Base-by-base conservation (phyloP, 192 early-diverging fungal genomes). In the Coemansia nantahalensis region DNA sequence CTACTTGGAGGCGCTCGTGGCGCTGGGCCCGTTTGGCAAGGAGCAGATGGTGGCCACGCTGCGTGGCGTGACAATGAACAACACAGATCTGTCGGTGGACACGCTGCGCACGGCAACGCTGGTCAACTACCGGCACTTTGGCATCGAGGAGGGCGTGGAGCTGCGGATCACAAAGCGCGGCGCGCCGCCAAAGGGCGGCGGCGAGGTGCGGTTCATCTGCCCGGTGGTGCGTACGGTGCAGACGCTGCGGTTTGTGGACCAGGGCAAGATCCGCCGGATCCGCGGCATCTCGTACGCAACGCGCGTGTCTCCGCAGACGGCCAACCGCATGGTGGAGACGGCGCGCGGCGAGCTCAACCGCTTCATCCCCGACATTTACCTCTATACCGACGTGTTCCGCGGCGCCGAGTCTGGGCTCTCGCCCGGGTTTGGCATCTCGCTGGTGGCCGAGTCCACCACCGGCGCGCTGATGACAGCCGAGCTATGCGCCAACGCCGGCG, bases 331-430 rank as follows among this genome's bases (percentile, higher is more conserved):
- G 48, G 88, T 91, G 4, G 89, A 96, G 56, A 76, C 93, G 5
- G 90, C 93, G 18, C 77, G 96, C 38, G 74, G 82, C 5, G 78
- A 93, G 56, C 75, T 99, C 45, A 96, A 94, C 45, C 82, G 84
- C 51, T 97, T 88, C 68, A 95, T 97, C 53, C 94, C 94, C 6
- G 94, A 99, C 63, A 90, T 99, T 30, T 96, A 95, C 62, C 86
- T 99, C 45, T 96, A 94, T 71, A 94, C 96, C 21, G 96, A 97
- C 74, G 90, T 95, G 39, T 97, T 90, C 68, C 93, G 94, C 62
- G 94, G 96, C n/a, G 88, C 85, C 8, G 93, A 98, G 53, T 86
- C 88, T 15, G 94, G 96, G 30, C 67, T 86, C 46, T 92, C 88
- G 37, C 94, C 96, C 15, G 96, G 94, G 8, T 99, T 95, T 61